Evolutionary conservation across 306 rosid genomes (phyloP).

Genomic region (Cotoneaster glaucophyllus): DNA sequence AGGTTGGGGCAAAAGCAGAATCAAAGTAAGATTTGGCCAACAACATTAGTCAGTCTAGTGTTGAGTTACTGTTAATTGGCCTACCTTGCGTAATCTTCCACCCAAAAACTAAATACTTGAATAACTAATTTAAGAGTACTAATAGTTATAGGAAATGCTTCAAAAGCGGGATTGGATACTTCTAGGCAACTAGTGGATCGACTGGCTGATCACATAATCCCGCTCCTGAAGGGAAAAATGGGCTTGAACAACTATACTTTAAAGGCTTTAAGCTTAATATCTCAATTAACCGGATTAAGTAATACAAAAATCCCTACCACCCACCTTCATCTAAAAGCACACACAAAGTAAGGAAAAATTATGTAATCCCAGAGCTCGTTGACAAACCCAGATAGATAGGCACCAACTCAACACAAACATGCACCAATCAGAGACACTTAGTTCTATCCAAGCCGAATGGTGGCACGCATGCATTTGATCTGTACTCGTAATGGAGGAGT

Average conservation of each 20-base stretch:
- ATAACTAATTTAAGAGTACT: background rate
- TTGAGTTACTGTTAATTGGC: background rate
- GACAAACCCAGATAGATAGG: background rate
- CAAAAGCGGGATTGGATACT: too few species aligned
- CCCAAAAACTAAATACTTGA: background rate
- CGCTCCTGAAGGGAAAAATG: too few species aligned
- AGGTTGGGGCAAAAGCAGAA: background rate
- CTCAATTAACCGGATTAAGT: background rate
- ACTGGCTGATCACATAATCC: too few species aligned
- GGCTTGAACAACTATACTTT: too few species aligned
- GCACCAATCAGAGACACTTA: background rate
- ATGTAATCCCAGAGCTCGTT: background rate
- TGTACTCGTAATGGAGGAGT: background rate
- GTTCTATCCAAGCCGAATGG: background rate
- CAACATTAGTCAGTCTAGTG: background rate
- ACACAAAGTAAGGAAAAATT: background rate
- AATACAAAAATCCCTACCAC: background rate
- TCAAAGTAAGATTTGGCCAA: background rate
- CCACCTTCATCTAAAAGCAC: background rate
- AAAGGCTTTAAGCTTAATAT: background rate
- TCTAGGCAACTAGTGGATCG: too few species aligned
- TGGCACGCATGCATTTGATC: background rate
- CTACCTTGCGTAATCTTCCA: background rate
- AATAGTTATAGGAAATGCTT: background rate
- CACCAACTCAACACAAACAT: background rate